Evolutionary conservation across 2,329 filamentous ascomycete genomes (phyloP).

Genomic region (Colletotrichum australisinense): DNA sequence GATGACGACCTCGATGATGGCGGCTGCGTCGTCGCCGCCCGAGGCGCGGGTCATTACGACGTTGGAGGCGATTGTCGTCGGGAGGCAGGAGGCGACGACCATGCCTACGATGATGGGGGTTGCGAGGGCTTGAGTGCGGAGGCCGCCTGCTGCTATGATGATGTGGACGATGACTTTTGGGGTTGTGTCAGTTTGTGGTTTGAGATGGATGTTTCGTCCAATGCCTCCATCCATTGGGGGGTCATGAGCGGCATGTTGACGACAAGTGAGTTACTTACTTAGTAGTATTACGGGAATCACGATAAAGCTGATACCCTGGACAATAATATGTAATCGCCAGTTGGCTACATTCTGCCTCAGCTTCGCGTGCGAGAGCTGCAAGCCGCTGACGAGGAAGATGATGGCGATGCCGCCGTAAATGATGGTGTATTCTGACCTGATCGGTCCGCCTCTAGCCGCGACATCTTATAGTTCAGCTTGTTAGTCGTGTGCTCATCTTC

Average conservation of each 20-base stretch:
- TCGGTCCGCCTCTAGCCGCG: slow-evolving; percentile 59
- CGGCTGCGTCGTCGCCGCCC: slow-evolving; percentile 74
- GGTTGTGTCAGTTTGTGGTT: not conserved
- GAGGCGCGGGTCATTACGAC: slow-evolving; percentile 79
- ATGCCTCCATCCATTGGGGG: too few species aligned
- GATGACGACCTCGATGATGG: slow-evolving; percentile 75
- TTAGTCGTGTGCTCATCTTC: not conserved
- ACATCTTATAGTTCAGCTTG: slow-evolving; percentile 46
- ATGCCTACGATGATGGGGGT: slow-evolving; percentile 75
- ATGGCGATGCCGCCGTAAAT: slow-evolving; percentile 76
- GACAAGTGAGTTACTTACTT: slow-evolving; percentile 47
- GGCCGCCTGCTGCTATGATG: slow-evolving; percentile 57
- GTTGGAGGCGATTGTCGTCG: slow-evolving; percentile 79
- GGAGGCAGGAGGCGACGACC: slow-evolving; percentile 74
- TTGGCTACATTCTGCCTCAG: slow-evolving; percentile 71
- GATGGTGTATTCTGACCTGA: slow-evolving; percentile 68
- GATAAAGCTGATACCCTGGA: slow-evolving; percentile 75
- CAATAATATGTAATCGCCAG: slow-evolving; percentile 75
- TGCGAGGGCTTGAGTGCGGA: slow-evolving; percentile 68
- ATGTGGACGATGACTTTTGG: slow-evolving; percentile 57
- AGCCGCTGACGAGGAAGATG: slow-evolving; percentile 78
- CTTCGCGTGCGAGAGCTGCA: slow-evolving; percentile 73
- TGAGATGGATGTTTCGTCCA: not conserved
- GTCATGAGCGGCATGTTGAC: too few species aligned
- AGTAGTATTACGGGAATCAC: slow-evolving; percentile 73